A percentile compares a stretch with the other conserved stretches of the same genome.
Conservation (phyloP, 805 yeast genomes). For the Candida verbasci region DNA sequence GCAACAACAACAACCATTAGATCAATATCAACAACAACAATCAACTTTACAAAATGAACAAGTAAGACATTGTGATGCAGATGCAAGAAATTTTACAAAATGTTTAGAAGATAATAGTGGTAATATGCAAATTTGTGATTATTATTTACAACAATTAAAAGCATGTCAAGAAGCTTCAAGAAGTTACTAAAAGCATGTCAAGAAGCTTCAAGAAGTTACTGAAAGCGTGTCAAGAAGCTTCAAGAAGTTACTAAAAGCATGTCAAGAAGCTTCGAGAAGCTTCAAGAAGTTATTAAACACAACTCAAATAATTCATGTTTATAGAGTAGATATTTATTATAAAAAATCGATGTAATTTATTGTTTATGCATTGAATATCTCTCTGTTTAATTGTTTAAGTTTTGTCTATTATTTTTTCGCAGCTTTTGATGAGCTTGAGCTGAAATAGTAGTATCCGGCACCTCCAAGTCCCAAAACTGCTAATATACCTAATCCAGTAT, state of each 20-base stretch:
- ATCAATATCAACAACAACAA: conserved; percentile 28
- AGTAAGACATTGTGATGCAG: conserved; percentile 73
- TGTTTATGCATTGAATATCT: not conserved
- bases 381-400: not conserved
- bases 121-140: conserved; percentile 95
- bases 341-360: conserved; percentile 1
- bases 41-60: conserved; percentile 36
- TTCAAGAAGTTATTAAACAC: conserved; percentile 74
- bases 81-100: conserved; percentile 92
- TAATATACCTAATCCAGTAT: conserved; percentile 3
- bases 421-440: not conserved
- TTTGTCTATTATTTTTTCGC: conserved; percentile 1
- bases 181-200: conserved; percentile 85
- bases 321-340: not conserved
- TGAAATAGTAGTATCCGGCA: conserved; percentile 20
- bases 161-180: conserved; percentile 95
- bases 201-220: conserved; percentile 83
- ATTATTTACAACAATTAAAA: conserved; percentile 93
- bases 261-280: conserved; percentile 88
- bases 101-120: conserved; percentile 93
- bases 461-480: conserved; percentile 27
- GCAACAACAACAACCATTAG: conserved; percentile 35
- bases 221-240: too few relatives aligned
- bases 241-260: conserved; percentile 92
- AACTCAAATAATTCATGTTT: conserved; percentile 43